Percentiles rank a stretch among this genome's conserved stretches.
These are phyloP conservation scores for Candida multigemmis DNA, from an alignment of 805 yeast species.

Conservation along the genomic window DNA sequence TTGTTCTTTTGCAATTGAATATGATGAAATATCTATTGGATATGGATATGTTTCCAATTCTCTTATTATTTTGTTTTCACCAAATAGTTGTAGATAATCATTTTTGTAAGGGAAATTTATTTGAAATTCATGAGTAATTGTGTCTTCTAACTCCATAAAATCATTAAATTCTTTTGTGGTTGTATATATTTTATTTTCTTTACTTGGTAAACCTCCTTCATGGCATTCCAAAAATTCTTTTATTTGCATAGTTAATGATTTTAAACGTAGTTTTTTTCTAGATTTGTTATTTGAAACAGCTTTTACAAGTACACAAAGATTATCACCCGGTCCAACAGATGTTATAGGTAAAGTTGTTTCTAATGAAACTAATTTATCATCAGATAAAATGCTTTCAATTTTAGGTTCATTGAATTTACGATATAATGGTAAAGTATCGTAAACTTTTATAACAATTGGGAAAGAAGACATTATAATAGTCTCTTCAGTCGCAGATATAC, in stretches of 20 bases:
- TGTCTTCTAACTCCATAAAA: constrained; percentile 16
- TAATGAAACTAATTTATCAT: constrained; percentile 39
- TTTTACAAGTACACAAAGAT: constrained; percentile 26
- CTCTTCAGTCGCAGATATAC: constrained; percentile 21
- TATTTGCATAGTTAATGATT: constrained; percentile 37
- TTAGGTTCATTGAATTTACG: constrained; percentile 48
- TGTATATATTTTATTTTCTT: constrained; percentile 32
- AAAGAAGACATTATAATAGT: constrained; percentile 22
- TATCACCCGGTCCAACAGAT: constrained; percentile 53
- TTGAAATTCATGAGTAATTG: constrained; percentile 13
- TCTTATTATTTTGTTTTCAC: not conserved
- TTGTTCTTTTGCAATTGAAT: constrained; percentile 12
- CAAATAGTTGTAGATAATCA: constrained; percentile 21
- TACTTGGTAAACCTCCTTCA: constrained; percentile 43
- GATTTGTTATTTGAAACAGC: constrained; percentile 31
- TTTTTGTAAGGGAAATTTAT: constrained; percentile 24
- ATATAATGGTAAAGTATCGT: constrained; percentile 48
- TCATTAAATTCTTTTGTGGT: constrained; percentile 15
- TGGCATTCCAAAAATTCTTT: constrained; percentile 46
- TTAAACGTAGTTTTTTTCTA: constrained; percentile 27
- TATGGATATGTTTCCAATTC: constrained; percentile 1
- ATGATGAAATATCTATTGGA: constrained; percentile 6
- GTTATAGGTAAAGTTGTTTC: constrained; percentile 40
- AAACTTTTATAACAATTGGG: constrained; percentile 47
- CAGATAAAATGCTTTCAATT: constrained; percentile 31